Base-by-base conservation (phyloP, 495 filamentous ascomycete genomes). In the Venustampulla echinocandica region DNA sequence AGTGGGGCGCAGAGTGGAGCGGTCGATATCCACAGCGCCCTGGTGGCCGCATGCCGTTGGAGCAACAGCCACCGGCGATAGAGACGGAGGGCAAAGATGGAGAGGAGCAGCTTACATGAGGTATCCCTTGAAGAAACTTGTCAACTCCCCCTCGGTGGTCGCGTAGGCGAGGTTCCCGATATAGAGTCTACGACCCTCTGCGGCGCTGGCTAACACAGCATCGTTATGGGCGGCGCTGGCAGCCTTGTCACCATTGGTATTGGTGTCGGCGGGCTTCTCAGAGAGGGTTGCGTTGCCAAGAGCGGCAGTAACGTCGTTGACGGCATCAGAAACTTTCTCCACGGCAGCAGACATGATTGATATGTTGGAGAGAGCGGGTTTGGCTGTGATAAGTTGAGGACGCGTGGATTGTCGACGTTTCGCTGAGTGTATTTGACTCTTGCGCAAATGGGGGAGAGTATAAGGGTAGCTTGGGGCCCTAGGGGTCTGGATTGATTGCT, bases 161-260 rank as follows among this genome's bases (percentile, higher is more conserved):
- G 92, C 89, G 67, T 98, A 97, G 47, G 92, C 92, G 78, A 98
- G 87, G 74, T 98, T 98, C 68, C 92, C 92, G 74, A 97, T 97
- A 73, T 98, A 98, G 54, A 98, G 80, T 72, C 92, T 87, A 76
- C 92, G 87, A 64, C 92, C 93, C 73, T 98, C 92, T 66, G 92
- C 89, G 63, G 92, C 92, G 72, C 87, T 95, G 70, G 89, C 88
- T 61, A 89, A 80, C 54, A 90, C 90, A 63, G 90, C 90, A 65
- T 92, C 88, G 58, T 87, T 81, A 74, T 82, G 73, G 40, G 73
- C 70, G 57, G 74, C 73, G 57, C 74, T 73, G 63, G 66, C 63
- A 10, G 52, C 44, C 51, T 54, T 54, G 34, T 50, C 46, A 43
- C 14, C 50, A 53, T 9, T 13, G 28, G 52, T 10, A 27, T 46